Percentiles rank a stretch among this genome's conserved stretches.
These are phyloP conservation scores for Wickerhamiella musiphila DNA, from an alignment of 805 yeast genomes.

Conservation along the genomic window DNA sequence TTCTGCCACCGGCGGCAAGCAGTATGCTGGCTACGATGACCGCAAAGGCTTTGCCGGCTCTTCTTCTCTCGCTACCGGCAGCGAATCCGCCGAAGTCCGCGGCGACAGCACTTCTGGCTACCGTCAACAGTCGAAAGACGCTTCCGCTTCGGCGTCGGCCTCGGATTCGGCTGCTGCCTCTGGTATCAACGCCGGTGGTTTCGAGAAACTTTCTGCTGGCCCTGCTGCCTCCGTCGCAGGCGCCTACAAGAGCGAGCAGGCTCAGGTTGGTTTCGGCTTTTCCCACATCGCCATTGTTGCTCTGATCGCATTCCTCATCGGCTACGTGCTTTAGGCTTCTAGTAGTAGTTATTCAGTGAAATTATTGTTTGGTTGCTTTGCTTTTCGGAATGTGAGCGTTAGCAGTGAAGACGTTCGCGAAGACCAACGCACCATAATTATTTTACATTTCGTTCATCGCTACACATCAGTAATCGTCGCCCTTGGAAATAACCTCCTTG, in stretches of 20 bases:
- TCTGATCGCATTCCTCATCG: constrained; percentile 37
- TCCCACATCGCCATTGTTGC: constrained; percentile 40
- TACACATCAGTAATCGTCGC: constrained; percentile 59
- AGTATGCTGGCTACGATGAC: not conserved
- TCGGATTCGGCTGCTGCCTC: not conserved
- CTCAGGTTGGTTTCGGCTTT: constrained; percentile 26
- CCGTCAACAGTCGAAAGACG: not conserved
- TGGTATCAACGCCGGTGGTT: constrained; percentile 4
- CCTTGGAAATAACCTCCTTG: constrained; percentile 89
- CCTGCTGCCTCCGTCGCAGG: constrained; percentile 8
- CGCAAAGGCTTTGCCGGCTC: not conserved
- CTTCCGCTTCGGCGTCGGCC: not conserved
- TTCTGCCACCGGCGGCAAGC: constrained; percentile 1
- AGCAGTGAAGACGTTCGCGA: not conserved
- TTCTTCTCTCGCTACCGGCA: constrained; percentile 1
- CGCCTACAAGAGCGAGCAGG: constrained; percentile 3
- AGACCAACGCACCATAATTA: not conserved
- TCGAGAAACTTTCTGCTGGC: constrained; percentile 7
- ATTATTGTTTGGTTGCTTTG: not conserved
- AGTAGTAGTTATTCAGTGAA: not conserved
- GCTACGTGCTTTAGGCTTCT: constrained; percentile 40
- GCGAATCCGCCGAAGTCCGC: not conserved
- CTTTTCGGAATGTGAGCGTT: not conserved
- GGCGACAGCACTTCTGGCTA: not conserved
- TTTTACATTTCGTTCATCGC: not conserved